Evolutionary conservation across 345 rosid species (phyloP).

Genomic region (Boechera divaricarpa): DNA sequence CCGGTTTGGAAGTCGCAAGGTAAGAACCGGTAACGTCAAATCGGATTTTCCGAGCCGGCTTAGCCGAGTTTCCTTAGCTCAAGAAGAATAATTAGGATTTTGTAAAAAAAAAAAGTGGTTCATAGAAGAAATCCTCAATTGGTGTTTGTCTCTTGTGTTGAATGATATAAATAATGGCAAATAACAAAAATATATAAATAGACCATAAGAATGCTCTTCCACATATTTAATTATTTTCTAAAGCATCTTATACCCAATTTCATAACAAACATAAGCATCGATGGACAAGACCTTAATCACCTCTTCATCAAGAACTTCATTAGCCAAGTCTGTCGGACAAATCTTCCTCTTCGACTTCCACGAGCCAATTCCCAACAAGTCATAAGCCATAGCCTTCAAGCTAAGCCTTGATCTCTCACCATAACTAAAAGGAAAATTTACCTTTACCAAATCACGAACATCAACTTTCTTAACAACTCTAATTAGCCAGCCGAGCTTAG

Average conservation of each 20-base stretch:
- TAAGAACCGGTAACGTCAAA: conserved; percentile 2
- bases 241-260: conserved; percentile 26
- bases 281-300: conserved; percentile 31
- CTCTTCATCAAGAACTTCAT: conserved; percentile 37
- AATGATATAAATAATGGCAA: not conserved
- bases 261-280: conserved; percentile 41
- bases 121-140: not conserved
- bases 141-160: not conserved
- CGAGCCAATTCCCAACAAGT: conserved; percentile 36
- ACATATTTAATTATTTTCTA: too few species aligned
- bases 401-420: conserved; percentile 24
- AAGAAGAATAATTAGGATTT: not conserved
- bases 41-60: not conserved
- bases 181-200: not conserved
- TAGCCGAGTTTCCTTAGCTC: not conserved
- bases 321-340: conserved; percentile 2
- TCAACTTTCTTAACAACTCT: conserved; percentile 29
- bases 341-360: conserved; percentile 31
- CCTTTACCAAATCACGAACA: conserved; percentile 35
- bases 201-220: not conserved
- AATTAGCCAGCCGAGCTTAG: not conserved
- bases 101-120: not conserved
- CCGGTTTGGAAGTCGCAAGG: not conserved
- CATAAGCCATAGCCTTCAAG: conserved; percentile 31
- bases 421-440: conserved; percentile 29